Evolutionary conservation across 257 asterid genomes (phyloP).

Genomic region (Lycium ferocissimum): DNA sequence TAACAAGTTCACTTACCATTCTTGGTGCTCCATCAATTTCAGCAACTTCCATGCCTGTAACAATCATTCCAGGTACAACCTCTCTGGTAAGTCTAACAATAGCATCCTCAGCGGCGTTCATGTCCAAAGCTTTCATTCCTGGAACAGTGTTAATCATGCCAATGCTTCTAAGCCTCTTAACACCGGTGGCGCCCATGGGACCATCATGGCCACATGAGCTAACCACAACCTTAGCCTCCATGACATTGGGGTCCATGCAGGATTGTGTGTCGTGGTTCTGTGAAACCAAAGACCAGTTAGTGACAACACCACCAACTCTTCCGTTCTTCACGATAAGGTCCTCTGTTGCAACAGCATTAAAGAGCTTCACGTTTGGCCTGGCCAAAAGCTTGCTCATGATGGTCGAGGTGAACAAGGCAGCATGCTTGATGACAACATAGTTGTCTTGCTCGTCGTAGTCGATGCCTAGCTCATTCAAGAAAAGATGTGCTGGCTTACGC

Average conservation of each 20-base stretch:
- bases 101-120: slow-evolving; percentile 94
- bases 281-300: slow-evolving; percentile 91
- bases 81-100: slow-evolving; percentile 86
- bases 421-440: slow-evolving; percentile 92
- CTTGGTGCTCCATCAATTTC: slow-evolving; percentile 94
- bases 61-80: slow-evolving; percentile 93
- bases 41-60: slow-evolving; percentile 97
- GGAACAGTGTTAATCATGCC: slow-evolving; percentile 91
- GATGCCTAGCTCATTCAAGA: slow-evolving; percentile 77
- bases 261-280: slow-evolving; percentile 95
- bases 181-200: slow-evolving; percentile 95
- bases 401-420: slow-evolving; percentile 89
- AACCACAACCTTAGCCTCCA: slow-evolving; percentile 88
- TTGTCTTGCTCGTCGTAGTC: slow-evolving; percentile 83
- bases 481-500: slow-evolving; percentile 84
- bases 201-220: slow-evolving; percentile 98
- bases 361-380: slow-evolving; percentile 82
- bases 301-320: slow-evolving; percentile 84
- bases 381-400: slow-evolving; percentile 92
- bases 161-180: slow-evolving; percentile 81
- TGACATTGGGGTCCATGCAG: slow-evolving; percentile 93
- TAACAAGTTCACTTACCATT: slow-evolving; percentile 55
- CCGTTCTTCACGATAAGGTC: slow-evolving; percentile 81
- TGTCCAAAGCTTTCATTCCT: slow-evolving; percentile 94
- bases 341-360: slow-evolving; percentile 96